Percentiles rank a stretch among this genome's conserved stretches.
Conservation (phyloP, 2,329 filamentous ascomycete genomes). For the Coleophoma eucalyptorum region DNA sequence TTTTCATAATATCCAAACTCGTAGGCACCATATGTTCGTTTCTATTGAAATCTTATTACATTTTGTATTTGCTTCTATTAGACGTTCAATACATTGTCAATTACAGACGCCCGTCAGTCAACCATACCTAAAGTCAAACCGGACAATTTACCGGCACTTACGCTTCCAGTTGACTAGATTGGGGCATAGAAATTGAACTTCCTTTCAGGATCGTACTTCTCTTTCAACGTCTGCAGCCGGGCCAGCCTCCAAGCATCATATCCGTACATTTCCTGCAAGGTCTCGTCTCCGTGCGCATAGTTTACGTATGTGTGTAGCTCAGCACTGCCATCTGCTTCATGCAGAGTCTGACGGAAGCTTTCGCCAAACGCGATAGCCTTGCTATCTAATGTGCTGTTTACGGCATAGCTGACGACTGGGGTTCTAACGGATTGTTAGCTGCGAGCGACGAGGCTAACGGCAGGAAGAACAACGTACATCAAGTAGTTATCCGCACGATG, state of each 20-base stretch:
- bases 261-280: slow-evolving; percentile 11
- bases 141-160: too few relatives aligned
- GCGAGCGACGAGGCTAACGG: too few relatives aligned
- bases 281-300: slow-evolving; percentile 12
- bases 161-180: not conserved
- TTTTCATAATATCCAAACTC: too few relatives aligned
- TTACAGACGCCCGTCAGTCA: too few relatives aligned
- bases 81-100: too few relatives aligned
- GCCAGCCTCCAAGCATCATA: slow-evolving; percentile 7
- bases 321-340: not conserved
- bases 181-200: slow-evolving; percentile 3
- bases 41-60: too few relatives aligned
- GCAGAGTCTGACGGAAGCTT: not conserved
- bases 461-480: not conserved
- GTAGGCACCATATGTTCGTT: too few relatives aligned
- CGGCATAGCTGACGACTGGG: too few relatives aligned
- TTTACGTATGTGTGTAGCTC: slow-evolving; percentile 14
- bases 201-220: slow-evolving; percentile 1
- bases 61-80: too few relatives aligned
- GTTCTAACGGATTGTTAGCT: too few relatives aligned
- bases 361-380: not conserved
- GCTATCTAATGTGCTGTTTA: not conserved
- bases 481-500: slow-evolving; percentile 34
- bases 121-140: too few relatives aligned
- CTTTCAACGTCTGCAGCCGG: slow-evolving; percentile 3